Conservation (phyloP, 495 filamentous ascomycete genomes). For the Cairneyella variabilis region DNA sequence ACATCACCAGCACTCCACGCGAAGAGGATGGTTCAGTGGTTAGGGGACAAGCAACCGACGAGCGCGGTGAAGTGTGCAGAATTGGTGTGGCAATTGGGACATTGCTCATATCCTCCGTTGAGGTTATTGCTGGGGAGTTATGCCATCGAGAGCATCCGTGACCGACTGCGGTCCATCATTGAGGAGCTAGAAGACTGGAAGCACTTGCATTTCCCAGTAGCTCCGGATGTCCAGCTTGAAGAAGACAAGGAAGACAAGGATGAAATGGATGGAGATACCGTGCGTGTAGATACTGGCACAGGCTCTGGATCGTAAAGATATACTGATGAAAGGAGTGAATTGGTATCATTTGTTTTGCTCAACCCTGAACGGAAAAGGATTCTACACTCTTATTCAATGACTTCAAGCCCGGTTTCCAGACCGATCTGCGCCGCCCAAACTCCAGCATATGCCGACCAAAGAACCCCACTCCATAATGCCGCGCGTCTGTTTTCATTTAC, state of each 20-base stretch:
- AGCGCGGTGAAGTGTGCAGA: constrained; percentile 93
- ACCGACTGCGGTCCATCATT: constrained; percentile 81
- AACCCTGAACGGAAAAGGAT: neutral
- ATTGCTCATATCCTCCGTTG: constrained; percentile 87
- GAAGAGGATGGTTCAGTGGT: constrained; percentile 91
- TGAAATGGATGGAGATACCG: constrained; percentile 22
- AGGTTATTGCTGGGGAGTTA: constrained; percentile 83
- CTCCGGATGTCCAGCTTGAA: constrained; percentile 28
- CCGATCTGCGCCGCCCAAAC: constrained; percentile 8
- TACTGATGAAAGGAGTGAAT: constrained; percentile 4
- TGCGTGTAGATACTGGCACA: constrained; percentile 9
- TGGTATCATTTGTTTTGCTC: constrained; percentile 20
- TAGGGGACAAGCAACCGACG: constrained; percentile 85
- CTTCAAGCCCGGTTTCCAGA: constrained; percentile 1
- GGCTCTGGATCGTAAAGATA: no score
- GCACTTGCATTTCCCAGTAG: constrained; percentile 59
- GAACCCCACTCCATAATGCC: no score
- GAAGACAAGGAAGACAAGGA: constrained; percentile 27
- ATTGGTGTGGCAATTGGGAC: constrained; percentile 91
- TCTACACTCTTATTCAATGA: neutral
- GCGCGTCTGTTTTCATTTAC: neutral
- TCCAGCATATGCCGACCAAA: constrained; percentile 12
- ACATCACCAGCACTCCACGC: constrained; percentile 84
- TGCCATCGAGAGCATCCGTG: constrained; percentile 91
- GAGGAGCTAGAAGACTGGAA: constrained; percentile 96